Conservation (phyloP, 2,329 filamentous ascomycete genomes). For the Epichloe uncinata region DNA sequence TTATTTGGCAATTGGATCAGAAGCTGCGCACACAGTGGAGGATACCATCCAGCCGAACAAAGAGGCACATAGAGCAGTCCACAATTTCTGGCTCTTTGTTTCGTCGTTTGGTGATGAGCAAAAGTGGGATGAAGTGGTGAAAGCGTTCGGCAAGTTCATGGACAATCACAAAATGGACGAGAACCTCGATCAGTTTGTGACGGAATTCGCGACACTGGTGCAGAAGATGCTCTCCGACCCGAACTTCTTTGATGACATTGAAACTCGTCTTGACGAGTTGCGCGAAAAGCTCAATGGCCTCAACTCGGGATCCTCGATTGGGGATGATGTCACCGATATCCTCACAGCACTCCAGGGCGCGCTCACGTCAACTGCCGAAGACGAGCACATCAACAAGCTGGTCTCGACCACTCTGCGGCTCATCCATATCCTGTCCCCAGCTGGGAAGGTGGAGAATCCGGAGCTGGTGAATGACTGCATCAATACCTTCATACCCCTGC, state of each 20-base stretch:
- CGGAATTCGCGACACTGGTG: slow-evolving; percentile 57
- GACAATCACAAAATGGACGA: slow-evolving; percentile 64
- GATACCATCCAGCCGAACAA: slow-evolving; percentile 61
- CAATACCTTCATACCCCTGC: slow-evolving; percentile 66
- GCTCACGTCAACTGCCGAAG: slow-evolving; percentile 53
- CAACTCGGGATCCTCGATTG: slow-evolving; percentile 52
- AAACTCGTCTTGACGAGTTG: slow-evolving; percentile 38
- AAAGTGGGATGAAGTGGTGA: slow-evolving; percentile 64
- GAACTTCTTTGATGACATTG: slow-evolving; percentile 66
- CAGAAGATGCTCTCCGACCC: slow-evolving; percentile 78
- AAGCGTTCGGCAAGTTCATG: slow-evolving; percentile 55
- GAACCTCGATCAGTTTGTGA: slow-evolving; percentile 67
- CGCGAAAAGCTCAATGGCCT: slow-evolving; percentile 47
- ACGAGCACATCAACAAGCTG: slow-evolving; percentile 59
- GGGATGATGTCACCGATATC: slow-evolving; percentile 59
- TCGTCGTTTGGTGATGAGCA: slow-evolving; percentile 63
- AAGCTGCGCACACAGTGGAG: slow-evolving; percentile 51
- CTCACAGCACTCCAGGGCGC: slow-evolving; percentile 57
- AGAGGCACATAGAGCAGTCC: slow-evolving; percentile 60
- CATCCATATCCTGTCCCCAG: slow-evolving; percentile 54
- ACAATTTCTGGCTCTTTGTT: slow-evolving; percentile 69
- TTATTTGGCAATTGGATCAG: slow-evolving; percentile 61
- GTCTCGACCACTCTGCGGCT: slow-evolving; percentile 54
- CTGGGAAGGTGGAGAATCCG: slow-evolving; percentile 48
- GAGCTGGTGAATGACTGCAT: slow-evolving; percentile 64